phyloP scores from a whole-genome alignment of 345 rosid genomes.

The Microthlaspi erraticum region DNA sequence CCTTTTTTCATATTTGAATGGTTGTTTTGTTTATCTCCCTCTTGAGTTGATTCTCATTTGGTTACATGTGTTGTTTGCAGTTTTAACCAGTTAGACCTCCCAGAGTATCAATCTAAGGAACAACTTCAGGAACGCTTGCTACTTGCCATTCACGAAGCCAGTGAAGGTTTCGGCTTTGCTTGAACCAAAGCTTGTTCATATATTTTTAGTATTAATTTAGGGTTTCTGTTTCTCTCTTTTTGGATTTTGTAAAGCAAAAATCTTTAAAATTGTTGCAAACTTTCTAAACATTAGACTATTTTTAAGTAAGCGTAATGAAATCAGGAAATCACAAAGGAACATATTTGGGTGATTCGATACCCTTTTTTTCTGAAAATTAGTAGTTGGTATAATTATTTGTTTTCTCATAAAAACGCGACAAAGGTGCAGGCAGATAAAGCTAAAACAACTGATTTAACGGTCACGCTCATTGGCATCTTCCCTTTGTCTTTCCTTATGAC shows the following conservation, averaged over 20 bases:
- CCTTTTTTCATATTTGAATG: neutral
- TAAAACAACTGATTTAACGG: conserved; percentile 49
- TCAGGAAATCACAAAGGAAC: too few relatives aligned
- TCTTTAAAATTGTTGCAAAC: conserved; percentile 33
- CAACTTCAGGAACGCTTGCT: conserved; percentile 84
- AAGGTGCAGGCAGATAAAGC: conserved; percentile 48
- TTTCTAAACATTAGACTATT: too few relatives aligned
- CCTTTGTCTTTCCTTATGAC: conserved; percentile 68
- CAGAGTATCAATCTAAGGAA: conserved; percentile 81
- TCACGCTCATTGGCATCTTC: conserved; percentile 54
- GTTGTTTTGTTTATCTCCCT: neutral
- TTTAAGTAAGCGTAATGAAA: too few relatives aligned
- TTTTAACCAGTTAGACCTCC: conserved; percentile 96
- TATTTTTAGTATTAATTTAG: conserved; percentile 33
- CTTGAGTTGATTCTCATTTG: neutral
- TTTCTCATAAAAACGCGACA: neutral
- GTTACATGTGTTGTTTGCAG: conserved; percentile 48
- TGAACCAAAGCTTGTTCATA: conserved; percentile 48
- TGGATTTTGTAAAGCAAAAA: conserved; percentile 41
- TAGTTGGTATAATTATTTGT: too few relatives aligned
- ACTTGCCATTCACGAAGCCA: conserved; percentile 96
- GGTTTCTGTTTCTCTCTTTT: conserved; percentile 1
- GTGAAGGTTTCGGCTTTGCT: conserved; percentile 97
- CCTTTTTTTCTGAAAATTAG: too few relatives aligned
- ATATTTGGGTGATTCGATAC: too few relatives aligned